phyloP scores from a whole-genome alignment of 352 stramenopile genomes.

The Phytophthora hybrid region DNA sequence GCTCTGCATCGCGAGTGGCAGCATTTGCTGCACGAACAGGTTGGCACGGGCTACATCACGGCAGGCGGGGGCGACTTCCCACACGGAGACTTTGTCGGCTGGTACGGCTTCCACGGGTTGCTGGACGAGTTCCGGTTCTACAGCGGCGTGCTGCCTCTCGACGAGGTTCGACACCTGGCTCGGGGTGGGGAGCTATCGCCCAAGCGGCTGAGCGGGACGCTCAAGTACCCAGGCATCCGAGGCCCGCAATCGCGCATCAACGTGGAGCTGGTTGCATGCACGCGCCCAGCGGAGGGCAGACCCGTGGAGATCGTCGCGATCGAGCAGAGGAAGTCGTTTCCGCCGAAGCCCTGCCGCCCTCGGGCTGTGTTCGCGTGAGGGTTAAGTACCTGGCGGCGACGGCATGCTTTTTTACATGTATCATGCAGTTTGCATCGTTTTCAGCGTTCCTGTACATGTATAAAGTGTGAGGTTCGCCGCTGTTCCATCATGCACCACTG shows the following conservation, averaged over 20 bases:
- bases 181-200: slow-evolving; percentile 1
- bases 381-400: background rate
- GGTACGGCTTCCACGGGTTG: slow-evolving; percentile 55
- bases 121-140: slow-evolving; percentile 49
- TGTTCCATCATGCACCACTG: slow-evolving; percentile 7
- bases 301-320: slow-evolving; percentile 12
- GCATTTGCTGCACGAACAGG: slow-evolving; percentile 47
- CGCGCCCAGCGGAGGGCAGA: slow-evolving; percentile 14
- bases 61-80: slow-evolving; percentile 32
- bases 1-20: slow-evolving; percentile 47
- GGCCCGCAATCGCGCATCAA: slow-evolving; percentile 18
- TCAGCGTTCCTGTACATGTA: background rate
- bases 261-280: slow-evolving; percentile 17
- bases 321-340: background rate
- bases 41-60: slow-evolving; percentile 51
- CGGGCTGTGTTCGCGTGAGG: slow-evolving; percentile 1
- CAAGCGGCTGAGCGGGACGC: slow-evolving; percentile 3
- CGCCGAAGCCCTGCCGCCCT: background rate
- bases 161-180: slow-evolving; percentile 14
- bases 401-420: background rate
- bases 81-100: slow-evolving; percentile 38
- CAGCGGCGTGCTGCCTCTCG: slow-evolving; percentile 5
- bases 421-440: background rate
- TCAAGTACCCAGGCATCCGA: slow-evolving; percentile 21
- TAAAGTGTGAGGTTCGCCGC: background rate